Conservation (phyloP, 108 stramenopile species). For the Fistulifera solaris region DNA sequence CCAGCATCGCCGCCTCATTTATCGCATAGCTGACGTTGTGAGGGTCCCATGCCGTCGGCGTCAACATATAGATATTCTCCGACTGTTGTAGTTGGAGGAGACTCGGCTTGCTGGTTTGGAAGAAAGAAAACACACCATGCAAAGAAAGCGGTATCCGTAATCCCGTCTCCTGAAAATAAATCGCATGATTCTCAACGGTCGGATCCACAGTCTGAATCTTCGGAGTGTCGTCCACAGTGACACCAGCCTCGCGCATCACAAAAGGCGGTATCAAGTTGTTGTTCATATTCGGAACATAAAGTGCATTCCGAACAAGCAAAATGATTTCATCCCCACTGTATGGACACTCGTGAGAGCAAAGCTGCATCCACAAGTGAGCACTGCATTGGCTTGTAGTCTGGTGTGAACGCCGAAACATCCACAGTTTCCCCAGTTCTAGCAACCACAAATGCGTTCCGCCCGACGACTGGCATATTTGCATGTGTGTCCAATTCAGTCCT, state of each 20-base stretch:
- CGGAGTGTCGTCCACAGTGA: constrained; percentile 18
- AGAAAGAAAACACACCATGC: constrained; percentile 22
- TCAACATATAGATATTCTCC: constrained; percentile 8
- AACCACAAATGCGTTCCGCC: constrained; percentile 9
- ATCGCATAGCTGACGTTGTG: constrained; percentile 8
- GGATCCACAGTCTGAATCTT: constrained; percentile 18
- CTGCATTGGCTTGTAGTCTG: background rate
- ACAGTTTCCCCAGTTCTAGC: constrained; percentile 2
- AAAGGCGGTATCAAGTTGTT: constrained; percentile 38
- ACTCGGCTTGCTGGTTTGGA: constrained; percentile 8
- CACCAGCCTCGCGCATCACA: constrained; percentile 18
- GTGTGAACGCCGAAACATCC: constrained; percentile 4
- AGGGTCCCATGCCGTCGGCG: constrained; percentile 23
- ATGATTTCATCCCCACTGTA: constrained; percentile 2
- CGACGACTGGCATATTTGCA: constrained; percentile 26
- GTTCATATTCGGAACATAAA: constrained; percentile 25
- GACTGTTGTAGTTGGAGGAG: constrained; percentile 4
- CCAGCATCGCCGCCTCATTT: constrained; percentile 6
- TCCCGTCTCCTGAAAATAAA: constrained; percentile 2
- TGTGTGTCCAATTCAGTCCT: constrained; percentile 32
- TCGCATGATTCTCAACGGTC: background rate
- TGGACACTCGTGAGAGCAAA: constrained; percentile 12
- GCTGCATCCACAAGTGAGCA: constrained; percentile 21
- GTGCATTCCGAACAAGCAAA: constrained; percentile 20
- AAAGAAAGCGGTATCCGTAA: constrained; percentile 14